Conservation (phyloP, 164 flowering plant species). For the Stephania yunnanensis region DNA sequence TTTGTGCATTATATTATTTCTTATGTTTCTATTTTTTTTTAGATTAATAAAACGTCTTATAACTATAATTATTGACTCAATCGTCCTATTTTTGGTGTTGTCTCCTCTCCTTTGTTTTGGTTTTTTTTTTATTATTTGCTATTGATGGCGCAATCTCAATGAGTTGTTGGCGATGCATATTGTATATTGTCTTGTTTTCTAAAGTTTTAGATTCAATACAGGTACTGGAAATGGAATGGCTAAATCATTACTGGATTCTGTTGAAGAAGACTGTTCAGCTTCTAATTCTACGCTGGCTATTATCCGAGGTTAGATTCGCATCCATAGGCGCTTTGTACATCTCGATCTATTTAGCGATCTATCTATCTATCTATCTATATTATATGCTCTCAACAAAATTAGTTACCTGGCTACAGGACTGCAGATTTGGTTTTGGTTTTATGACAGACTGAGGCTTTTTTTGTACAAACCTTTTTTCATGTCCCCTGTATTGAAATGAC, state of each 20-base stretch:
- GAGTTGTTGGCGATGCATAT: neutral
- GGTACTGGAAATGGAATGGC: conserved; percentile 98
- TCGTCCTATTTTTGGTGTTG: neutral
- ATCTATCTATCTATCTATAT: neutral
- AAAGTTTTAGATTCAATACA: conserved; percentile 21
- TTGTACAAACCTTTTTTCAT: neutral
- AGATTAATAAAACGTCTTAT: no score
- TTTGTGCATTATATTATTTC: neutral
- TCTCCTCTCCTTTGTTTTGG: neutral
- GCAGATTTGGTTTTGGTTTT: neutral
- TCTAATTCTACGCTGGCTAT: conserved; percentile 60
- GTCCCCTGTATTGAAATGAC: neutral
- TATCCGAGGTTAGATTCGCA: conserved; percentile 57
- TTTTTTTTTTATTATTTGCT: neutral
- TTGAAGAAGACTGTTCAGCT: conserved; percentile 59
- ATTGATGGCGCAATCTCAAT: conserved; percentile 3
- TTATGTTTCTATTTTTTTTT: no score
- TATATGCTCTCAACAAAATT: neutral
- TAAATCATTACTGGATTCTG: conserved; percentile 82
- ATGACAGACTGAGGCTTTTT: neutral
- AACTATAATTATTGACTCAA: neutral
- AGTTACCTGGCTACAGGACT: neutral
- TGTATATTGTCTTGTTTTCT: neutral
- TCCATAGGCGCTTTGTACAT: neutral
- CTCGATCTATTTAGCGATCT: no score